Evolutionary conservation across 1,284 basidiomycete genomes (phyloP).

Genomic region (Fomitopsis betulina): DNA sequence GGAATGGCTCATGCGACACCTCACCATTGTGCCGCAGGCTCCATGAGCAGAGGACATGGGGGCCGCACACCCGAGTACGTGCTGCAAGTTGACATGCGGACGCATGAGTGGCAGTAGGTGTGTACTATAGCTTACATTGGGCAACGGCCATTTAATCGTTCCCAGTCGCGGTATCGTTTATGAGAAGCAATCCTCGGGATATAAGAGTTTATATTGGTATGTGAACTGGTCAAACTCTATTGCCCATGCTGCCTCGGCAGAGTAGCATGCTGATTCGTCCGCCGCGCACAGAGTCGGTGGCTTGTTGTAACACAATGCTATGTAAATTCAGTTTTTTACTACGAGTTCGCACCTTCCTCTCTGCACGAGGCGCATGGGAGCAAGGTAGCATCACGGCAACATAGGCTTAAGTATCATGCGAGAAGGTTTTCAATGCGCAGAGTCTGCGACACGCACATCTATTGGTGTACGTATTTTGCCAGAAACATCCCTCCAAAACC

Average conservation of each 20-base stretch:
- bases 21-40: not conserved
- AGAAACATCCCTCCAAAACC: not conserved
- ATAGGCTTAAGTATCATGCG: not conserved
- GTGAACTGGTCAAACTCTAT: too few relatives aligned
- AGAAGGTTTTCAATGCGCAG: not conserved
- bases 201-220: too few relatives aligned
- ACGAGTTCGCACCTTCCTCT: not conserved
- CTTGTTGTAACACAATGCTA: too few relatives aligned
- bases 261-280: too few relatives aligned
- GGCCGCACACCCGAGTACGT: not conserved
- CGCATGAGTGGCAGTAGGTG: not conserved
- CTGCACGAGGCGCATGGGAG: not conserved
- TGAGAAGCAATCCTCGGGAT: too few relatives aligned
- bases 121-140: not conserved
- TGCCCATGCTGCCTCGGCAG: too few relatives aligned
- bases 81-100: not conserved
- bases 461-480: not conserved
- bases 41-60: not conserved
- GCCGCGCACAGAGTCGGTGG: too few relatives aligned
- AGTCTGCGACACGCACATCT: not conserved
- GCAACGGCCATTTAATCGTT: not conserved
- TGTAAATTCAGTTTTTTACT: not conserved
- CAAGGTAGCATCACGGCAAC: not conserved
- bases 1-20: constrained; percentile 1
- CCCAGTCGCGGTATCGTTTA: not conserved